Conservation (phyloP, 768 basidiomycete species). For the Boletus patriciae region DNA sequence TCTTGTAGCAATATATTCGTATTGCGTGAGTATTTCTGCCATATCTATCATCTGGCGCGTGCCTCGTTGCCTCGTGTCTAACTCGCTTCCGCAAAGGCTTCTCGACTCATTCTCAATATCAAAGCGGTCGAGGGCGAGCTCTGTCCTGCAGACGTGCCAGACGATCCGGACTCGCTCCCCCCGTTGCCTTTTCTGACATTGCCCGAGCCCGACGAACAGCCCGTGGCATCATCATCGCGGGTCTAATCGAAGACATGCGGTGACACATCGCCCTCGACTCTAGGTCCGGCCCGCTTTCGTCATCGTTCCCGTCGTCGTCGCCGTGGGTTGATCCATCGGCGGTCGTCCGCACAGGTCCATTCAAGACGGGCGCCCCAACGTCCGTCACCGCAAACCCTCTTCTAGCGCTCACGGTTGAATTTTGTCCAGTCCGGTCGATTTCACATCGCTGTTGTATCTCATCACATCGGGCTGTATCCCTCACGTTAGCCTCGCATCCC, state of each 20-base stretch:
- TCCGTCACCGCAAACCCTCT: neutral
- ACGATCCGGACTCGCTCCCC: conserved; percentile 4
- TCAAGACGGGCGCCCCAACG: neutral
- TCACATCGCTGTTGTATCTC: neutral
- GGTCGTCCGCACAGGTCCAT: neutral
- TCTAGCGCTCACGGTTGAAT: neutral
- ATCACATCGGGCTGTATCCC: neutral
- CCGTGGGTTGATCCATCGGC: neutral
- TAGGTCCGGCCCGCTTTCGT: neutral
- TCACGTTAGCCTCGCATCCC: neutral
- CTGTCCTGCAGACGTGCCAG: conserved; percentile 3
- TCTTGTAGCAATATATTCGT: conserved; percentile 19
- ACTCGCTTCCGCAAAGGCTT: conserved; percentile 10
- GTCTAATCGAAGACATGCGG: neutral
- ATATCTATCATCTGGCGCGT: neutral
- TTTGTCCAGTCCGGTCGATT: neutral
- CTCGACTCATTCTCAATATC: conserved; percentile 23
- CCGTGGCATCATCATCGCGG: conserved; percentile 11
- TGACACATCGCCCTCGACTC: too few relatives aligned
- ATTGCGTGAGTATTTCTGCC: conserved; percentile 17
- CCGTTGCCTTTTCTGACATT: neutral
- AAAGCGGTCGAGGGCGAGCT: conserved; percentile 3
- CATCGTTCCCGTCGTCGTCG: neutral
- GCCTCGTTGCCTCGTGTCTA: neutral
- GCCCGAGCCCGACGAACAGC: conserved; percentile 1